Evolutionary conservation across 441 rosid genomes (phyloP), one percentile per base, ranked within the genome.

Genomic region (Biscutella laevigata): DNA sequence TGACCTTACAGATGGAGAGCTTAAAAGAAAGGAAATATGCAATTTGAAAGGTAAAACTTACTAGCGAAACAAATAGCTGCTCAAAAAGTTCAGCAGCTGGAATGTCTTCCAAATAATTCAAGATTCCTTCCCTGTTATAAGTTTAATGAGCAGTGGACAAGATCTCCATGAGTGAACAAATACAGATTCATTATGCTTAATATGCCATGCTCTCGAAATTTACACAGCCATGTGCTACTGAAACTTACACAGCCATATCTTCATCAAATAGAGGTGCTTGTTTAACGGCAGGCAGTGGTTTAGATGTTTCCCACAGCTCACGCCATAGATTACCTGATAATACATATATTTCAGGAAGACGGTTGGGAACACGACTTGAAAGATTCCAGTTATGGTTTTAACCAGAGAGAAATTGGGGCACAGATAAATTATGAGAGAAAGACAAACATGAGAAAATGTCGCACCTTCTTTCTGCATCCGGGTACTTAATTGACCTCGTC

Each of bases 391-490:
- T 27, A 34, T 37, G 49, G 49, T 47, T 29, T 30, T n/a, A n/a
- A 34, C 34, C 25, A 25, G 32, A 46, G 52, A 22, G 25, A 22
- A 22, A 22, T 4, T 22, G 25, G 25, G 25, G 25, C 25, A 22
- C 4, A 22, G 25, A 4, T 2, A 22, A 22, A 22, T 22, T 4
- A 22, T 22, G 25, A 22, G 25, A 22, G 25, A 22, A 22, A 22
- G 25, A 4, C 25, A n/a, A n/a, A n/a, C n/a, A n/a, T n/a, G n/a
- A n/a, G n/a, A 22, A 22, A 22, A 22, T 22, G 25, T 22, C 4
- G 25, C 17, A 92, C 98, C 98, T 92, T 82, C 89, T 70, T 88
- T 92, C 65, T 86, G 95, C 98, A 92, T 92, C 60, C 96, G 77
- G 49, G 74, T 75, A 62, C 98, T 92, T 62, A 92, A 74, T 68